phyloP scores from a whole-genome alignment of 208 protist genomes.

The Acanthamoeba lenticulata region DNA sequence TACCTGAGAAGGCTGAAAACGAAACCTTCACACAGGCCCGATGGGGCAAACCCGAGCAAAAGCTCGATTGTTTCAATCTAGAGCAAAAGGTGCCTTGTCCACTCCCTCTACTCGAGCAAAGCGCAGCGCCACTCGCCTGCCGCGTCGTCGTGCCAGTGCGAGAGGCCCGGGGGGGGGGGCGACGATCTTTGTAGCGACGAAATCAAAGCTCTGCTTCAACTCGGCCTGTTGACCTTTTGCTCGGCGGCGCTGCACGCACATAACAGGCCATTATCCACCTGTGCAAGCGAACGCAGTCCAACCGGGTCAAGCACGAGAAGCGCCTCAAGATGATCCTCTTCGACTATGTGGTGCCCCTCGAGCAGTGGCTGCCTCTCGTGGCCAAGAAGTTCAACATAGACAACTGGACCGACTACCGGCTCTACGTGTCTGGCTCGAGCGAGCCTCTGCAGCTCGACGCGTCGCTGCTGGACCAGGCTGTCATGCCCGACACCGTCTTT shows the following conservation, averaged over 20 bases:
- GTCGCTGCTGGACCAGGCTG: background rate
- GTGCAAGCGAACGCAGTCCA: background rate
- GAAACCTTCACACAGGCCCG: background rate
- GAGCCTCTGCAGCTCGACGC: background rate
- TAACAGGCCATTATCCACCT: background rate
- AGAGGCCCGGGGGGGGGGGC: background rate
- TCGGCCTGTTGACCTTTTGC: too few species aligned
- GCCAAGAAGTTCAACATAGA: slow-evolving; percentile 46
- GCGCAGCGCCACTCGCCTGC: too few species aligned
- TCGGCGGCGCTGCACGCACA: too few species aligned
- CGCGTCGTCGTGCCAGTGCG: too few species aligned
- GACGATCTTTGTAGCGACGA: background rate
- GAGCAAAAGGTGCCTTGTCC: background rate
- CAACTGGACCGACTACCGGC: background rate
- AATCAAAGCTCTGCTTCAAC: background rate
- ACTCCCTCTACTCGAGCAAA: background rate
- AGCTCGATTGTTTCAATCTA: background rate
- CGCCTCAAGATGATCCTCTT: background rate
- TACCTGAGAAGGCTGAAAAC: background rate
- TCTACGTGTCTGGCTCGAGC: slow-evolving; percentile 12
- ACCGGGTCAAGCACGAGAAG: background rate
- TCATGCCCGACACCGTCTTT: background rate
- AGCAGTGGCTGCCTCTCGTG: slow-evolving; percentile 7
- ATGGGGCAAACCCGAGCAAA: background rate
- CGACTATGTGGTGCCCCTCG: background rate